Evolutionary conservation across 495 filamentous ascomycete genomes (phyloP).

Genomic region (Trichoderma asperelloides): DNA sequence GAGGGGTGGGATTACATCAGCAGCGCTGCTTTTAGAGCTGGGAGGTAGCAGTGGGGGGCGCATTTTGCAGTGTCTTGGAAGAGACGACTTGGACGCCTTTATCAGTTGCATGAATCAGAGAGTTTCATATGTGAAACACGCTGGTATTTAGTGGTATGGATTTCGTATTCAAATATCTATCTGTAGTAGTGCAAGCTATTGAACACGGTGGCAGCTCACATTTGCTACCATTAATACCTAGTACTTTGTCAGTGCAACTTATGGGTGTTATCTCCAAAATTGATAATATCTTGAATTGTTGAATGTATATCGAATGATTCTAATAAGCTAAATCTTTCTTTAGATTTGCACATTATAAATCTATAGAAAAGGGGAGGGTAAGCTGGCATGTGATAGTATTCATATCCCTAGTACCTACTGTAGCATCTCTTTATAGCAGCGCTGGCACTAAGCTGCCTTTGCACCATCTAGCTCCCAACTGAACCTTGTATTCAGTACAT

Average conservation of each 20-base stretch:
- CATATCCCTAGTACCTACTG: neutral
- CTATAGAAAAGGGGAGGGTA: neutral
- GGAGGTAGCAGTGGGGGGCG: neutral
- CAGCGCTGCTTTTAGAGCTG: slow-evolving; percentile 2
- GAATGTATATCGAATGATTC: too few species aligned
- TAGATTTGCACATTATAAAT: neutral
- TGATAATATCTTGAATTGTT: too few species aligned
- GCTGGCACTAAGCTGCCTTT: neutral
- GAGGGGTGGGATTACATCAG: slow-evolving; percentile 1
- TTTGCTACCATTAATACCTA: too few species aligned
- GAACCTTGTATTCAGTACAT: neutral
- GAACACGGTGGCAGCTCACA: too few species aligned
- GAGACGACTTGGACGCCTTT: neutral
- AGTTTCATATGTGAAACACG: too few species aligned
- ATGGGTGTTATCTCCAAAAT: too few species aligned
- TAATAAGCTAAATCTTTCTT: too few species aligned
- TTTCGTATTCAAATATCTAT: too few species aligned
- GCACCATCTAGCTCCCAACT: neutral
- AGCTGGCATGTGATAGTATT: neutral
- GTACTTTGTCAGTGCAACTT: too few species aligned
- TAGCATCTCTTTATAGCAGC: neutral
- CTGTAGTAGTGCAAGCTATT: too few species aligned
- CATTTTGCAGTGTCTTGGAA: neutral
- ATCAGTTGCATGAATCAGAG: too few species aligned
- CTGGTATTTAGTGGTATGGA: too few species aligned